phyloP scores from a whole-genome alignment of 345 rosid species.

The Syzygium oleosum region DNA sequence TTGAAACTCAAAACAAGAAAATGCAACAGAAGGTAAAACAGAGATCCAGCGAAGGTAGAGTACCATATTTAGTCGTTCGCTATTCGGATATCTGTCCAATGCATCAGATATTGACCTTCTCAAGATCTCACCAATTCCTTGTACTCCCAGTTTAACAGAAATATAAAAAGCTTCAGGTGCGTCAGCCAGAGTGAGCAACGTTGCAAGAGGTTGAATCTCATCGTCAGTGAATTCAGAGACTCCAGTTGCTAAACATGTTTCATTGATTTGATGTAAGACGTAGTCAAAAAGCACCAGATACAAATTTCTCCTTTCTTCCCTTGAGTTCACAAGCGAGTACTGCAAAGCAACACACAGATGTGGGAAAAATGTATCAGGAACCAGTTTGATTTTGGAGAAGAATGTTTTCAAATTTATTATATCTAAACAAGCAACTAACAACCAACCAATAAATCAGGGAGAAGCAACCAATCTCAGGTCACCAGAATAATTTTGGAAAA shows the following conservation, averaged over 20 bases:
- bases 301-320: conserved; percentile 86
- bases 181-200: conserved; percentile 70
- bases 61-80: conserved; percentile 84
- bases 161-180: conserved; percentile 97
- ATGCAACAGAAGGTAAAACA: background rate
- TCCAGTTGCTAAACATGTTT: conserved; percentile 64
- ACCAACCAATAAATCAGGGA: background rate
- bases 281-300: conserved; percentile 83
- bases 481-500: background rate
- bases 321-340: conserved; percentile 81
- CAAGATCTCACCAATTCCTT: conserved; percentile 90
- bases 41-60: background rate
- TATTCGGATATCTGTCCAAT: conserved; percentile 75
- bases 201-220: conserved; percentile 82
- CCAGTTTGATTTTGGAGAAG: background rate
- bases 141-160: conserved; percentile 90
- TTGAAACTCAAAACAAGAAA: background rate
- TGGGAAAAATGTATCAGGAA: background rate
- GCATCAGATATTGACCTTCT: conserved; percentile 80
- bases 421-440: background rate
- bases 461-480: background rate
- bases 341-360: conserved; percentile 24
- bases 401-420: background rate
- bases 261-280: conserved; percentile 82
- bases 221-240: conserved; percentile 77